A percentile compares a stretch with the other conserved stretches of the same genome.
Evolutionary conservation across 257 asterid genomes (phyloP).

Genomic region (Coffea canephora): DNA sequence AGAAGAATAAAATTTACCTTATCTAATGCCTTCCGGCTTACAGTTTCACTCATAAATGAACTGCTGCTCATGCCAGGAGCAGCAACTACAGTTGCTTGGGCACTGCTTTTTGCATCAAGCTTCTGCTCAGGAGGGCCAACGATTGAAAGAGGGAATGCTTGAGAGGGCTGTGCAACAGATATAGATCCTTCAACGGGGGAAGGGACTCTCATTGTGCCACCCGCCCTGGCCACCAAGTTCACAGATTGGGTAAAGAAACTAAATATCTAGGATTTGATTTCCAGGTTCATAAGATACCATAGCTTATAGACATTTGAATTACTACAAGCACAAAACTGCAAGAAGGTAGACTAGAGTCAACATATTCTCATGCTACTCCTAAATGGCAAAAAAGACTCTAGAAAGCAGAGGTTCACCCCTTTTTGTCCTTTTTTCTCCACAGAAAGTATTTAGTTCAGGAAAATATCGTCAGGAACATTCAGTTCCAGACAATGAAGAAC

Average conservation of each 20-base stretch:
- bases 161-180: slow-evolving; percentile 20
- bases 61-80: slow-evolving; percentile 25
- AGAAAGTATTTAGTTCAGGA: neutral
- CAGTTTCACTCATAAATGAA: slow-evolving; percentile 60
- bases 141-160: slow-evolving; percentile 28
- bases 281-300: neutral
- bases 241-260: neutral
- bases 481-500: neutral
- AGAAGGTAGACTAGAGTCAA: neutral
- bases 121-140: slow-evolving; percentile 39
- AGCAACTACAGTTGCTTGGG: slow-evolving; percentile 37
- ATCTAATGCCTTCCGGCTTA: slow-evolving; percentile 89
- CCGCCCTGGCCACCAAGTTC: slow-evolving; percentile 36
- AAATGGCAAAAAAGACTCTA: no score
- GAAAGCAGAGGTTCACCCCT: neutral
- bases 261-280: neutral
- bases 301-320: neutral
- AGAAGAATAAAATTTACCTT: slow-evolving; percentile 51
- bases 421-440: neutral
- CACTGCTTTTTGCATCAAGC: slow-evolving; percentile 35
- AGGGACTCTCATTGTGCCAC: slow-evolving; percentile 33
- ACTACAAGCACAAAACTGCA: neutral
- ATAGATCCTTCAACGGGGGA: slow-evolving; percentile 32
- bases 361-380: neutral
- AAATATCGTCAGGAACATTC: neutral